Conservation (phyloP, 1,284 basidiomycete species). For the Ustilago esculenta region DNA sequence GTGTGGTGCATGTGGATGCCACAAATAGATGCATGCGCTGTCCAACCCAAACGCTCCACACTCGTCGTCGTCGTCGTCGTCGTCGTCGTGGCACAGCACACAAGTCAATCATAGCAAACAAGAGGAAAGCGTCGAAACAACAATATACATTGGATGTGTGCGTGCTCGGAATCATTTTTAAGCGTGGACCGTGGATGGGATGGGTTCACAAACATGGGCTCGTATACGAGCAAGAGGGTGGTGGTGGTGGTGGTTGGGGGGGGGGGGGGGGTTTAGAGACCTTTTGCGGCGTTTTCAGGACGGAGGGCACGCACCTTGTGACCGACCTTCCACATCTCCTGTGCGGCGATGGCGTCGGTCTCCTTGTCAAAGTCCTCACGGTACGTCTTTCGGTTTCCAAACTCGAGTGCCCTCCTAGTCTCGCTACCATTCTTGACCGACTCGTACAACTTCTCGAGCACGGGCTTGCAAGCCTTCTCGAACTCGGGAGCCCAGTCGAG, state of each 20-base stretch:
- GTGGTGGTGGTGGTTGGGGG: not conserved
- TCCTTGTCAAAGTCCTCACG: constrained; percentile 92
- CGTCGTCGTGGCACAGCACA: too few species aligned
- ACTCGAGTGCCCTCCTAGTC: constrained; percentile 95
- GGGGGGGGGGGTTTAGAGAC: constrained; percentile 24
- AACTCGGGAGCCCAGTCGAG: constrained; percentile 99
- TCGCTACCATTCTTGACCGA: constrained; percentile 94
- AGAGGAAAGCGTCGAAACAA: too few species aligned
- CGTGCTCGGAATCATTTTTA: too few species aligned
- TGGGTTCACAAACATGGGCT: too few species aligned
- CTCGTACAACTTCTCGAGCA: constrained; percentile 95
- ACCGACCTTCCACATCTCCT: constrained; percentile 83
- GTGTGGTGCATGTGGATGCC: too few species aligned
- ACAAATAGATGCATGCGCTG: too few species aligned
- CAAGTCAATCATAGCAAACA: too few species aligned
- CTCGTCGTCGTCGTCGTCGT: too few species aligned
- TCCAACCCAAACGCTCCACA: too few species aligned
- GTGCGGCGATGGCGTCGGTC: constrained; percentile 91
- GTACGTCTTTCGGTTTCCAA: constrained; percentile 92
- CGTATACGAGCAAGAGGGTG: too few species aligned
- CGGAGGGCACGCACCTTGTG: constrained; percentile 63
- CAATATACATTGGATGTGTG: too few species aligned
- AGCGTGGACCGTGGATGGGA: too few species aligned
- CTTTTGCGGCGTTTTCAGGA: constrained; percentile 57
- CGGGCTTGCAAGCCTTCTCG: constrained; percentile 88